A percentile compares a stretch with the other conserved stretches of the same genome.
These are phyloP conservation scores for Erigeron canadensis DNA, from an alignment of 129 eudicot species.

Conservation along the genomic window DNA sequence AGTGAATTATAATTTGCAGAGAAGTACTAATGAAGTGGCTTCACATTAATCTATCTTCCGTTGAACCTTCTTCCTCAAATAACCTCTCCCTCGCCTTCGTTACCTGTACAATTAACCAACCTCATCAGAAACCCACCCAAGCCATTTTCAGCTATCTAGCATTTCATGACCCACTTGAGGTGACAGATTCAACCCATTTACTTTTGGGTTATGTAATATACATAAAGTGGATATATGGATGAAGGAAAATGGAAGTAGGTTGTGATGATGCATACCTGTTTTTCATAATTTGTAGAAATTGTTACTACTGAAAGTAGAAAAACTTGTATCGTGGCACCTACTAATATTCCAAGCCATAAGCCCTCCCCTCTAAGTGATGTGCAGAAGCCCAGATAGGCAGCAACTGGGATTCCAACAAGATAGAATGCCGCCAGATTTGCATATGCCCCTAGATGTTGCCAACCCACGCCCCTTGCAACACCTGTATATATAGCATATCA, in stretches of 20 bases:
- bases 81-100: slow-evolving; percentile 15
- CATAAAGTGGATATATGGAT: neutral
- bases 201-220: neutral
- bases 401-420: slow-evolving; percentile 18
- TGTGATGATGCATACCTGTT: slow-evolving; percentile 6
- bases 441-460: slow-evolving; percentile 19
- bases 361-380: slow-evolving; percentile 9
- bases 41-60: slow-evolving; percentile 8
- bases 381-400: slow-evolving; percentile 12
- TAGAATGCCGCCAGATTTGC: slow-evolving; percentile 16
- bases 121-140: neutral
- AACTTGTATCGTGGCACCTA: slow-evolving; percentile 7
- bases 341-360: slow-evolving; percentile 17
- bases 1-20: neutral
- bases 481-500: neutral
- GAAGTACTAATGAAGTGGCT: neutral
- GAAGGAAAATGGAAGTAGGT: neutral
- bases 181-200: neutral
- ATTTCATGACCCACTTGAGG: neutral
- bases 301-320: slow-evolving; percentile 13
- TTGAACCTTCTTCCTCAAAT: slow-evolving; percentile 20
- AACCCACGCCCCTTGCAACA: slow-evolving; percentile 19
- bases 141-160: neutral
- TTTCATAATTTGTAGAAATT: slow-evolving; percentile 8
- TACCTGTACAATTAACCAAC: slow-evolving; percentile 8